Percentiles rank a stretch among this genome's conserved stretches.
Evolutionary conservation across 2,329 filamentous ascomycete species (phyloP).

Genomic region (Stagonosporopsis vannaccii): DNA sequence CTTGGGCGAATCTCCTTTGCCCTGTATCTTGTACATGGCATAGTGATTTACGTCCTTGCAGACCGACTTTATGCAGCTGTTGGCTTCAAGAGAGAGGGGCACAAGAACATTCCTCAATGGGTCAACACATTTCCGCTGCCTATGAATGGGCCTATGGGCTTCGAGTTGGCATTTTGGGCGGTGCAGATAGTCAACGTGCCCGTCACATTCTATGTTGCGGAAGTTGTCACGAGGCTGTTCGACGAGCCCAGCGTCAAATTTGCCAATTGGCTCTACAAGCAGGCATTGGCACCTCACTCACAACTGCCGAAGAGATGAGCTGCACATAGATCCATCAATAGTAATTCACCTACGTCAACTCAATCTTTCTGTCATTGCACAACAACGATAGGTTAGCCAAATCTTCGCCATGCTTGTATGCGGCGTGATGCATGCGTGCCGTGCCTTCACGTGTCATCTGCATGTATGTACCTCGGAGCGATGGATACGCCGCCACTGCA

Average conservation of each 20-base stretch:
- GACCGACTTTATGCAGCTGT: slow-evolving; percentile 69
- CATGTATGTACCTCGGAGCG: slow-evolving; percentile 7
- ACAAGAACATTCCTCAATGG: slow-evolving; percentile 64
- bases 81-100: slow-evolving; percentile 61
- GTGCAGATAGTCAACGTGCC: slow-evolving; percentile 62
- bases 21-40: slow-evolving; percentile 66
- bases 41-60: slow-evolving; percentile 52
- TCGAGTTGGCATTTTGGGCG: slow-evolving; percentile 63
- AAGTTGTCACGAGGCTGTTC: slow-evolving; percentile 45
- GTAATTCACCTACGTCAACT: neutral
- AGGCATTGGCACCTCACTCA: slow-evolving; percentile 44
- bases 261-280: slow-evolving; percentile 62
- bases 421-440: neutral
- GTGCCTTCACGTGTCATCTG: slow-evolving; percentile 10
- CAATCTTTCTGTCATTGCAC: neutral
- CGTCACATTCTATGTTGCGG: slow-evolving; percentile 41
- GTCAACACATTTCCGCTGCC: slow-evolving; percentile 64
- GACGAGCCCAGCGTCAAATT: slow-evolving; percentile 63
- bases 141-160: slow-evolving; percentile 63
- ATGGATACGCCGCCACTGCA: neutral
- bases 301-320: slow-evolving; percentile 13
- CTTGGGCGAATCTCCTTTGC: slow-evolving; percentile 65
- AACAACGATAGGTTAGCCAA: neutral
- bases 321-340: neutral
- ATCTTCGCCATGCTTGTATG: neutral